phyloP scores from a whole-genome alignment of 257 asterid species.

The Perilla frutescens region DNA sequence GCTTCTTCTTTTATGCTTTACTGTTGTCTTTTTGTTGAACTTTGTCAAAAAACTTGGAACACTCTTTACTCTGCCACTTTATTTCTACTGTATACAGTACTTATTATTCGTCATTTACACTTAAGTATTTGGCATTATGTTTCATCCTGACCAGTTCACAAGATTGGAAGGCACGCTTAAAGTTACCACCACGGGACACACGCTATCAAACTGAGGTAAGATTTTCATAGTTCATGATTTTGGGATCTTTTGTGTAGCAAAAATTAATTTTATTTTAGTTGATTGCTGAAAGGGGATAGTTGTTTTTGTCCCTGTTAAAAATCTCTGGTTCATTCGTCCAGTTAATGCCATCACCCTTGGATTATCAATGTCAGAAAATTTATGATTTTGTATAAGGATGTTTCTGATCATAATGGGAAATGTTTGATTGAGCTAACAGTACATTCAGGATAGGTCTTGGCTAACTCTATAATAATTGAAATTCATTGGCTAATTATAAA shows the following conservation, averaged over 20 bases:
- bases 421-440: conserved; percentile 7
- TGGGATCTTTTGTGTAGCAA: conserved; percentile 6
- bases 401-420: not conserved
- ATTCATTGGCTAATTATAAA: not conserved
- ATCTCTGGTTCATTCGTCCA: conserved; percentile 6
- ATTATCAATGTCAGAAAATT: not conserved
- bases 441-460: conserved; percentile 21
- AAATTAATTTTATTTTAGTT: not conserved
- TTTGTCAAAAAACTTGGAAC: not conserved
- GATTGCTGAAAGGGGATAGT: conserved; percentile 7
- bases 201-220: conserved; percentile 87
- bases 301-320: not conserved
- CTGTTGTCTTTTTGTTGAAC: not conserved
- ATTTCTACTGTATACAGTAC: not conserved
- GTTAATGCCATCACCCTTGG: not conserved
- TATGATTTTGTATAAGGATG: not conserved
- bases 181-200: conserved; percentile 71
- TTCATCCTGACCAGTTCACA: conserved; percentile 59
- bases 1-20: not conserved
- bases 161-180: conserved; percentile 82
- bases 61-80: not conserved
- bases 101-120: not conserved
- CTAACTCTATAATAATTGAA: not conserved
- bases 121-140: conserved; percentile 15
- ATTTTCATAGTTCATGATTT: conserved; percentile 10